These are phyloP conservation scores for Pythium pyrilobum DNA, from an alignment of 352 stramenopile species.

Conservation along the genomic window DNA sequence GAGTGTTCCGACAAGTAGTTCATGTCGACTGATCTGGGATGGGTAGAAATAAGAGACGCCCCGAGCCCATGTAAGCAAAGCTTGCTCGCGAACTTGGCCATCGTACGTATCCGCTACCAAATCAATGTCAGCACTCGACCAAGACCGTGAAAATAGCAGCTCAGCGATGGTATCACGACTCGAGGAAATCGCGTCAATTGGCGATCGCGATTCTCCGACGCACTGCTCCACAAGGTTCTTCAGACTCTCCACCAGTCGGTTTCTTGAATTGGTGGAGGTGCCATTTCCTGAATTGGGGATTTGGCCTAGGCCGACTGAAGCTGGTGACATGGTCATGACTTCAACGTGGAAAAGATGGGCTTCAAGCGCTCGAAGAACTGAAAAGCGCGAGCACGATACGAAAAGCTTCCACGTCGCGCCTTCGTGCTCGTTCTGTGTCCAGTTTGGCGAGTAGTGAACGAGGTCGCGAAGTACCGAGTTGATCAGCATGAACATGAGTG, in stretches of 20 bases:
- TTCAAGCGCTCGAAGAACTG: constrained; percentile 67
- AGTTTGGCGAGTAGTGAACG: constrained; percentile 20
- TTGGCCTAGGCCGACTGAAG: constrained; percentile 80
- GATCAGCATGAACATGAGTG: constrained; percentile 84
- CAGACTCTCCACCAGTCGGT: constrained; percentile 67
- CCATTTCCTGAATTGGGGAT: constrained; percentile 28
- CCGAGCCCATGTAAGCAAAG: constrained; percentile 61
- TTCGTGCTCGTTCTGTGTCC: constrained; percentile 4
- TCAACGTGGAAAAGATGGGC: constrained; percentile 85
- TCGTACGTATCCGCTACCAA: constrained; percentile 43
- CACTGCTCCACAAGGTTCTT: constrained; percentile 60
- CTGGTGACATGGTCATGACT: constrained; percentile 64
- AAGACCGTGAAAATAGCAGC: constrained; percentile 41
- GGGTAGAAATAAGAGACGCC: constrained; percentile 76
- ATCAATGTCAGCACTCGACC: constrained; percentile 33
- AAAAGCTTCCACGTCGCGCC: constrained; percentile 48
- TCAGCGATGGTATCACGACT: constrained; percentile 29
- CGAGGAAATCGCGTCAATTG: constrained; percentile 10
- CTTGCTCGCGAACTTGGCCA: constrained; percentile 55
- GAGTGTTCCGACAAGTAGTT: constrained; percentile 49
- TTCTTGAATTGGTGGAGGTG: constrained; percentile 21
- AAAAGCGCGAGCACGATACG: constrained; percentile 47
- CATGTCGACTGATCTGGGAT: constrained; percentile 48
- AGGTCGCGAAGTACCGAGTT: constrained; percentile 76
- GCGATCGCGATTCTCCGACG: constrained; percentile 19